Conservation (phyloP, 768 basidiomycete genomes). For the Lanmaoa rubissima region DNA sequence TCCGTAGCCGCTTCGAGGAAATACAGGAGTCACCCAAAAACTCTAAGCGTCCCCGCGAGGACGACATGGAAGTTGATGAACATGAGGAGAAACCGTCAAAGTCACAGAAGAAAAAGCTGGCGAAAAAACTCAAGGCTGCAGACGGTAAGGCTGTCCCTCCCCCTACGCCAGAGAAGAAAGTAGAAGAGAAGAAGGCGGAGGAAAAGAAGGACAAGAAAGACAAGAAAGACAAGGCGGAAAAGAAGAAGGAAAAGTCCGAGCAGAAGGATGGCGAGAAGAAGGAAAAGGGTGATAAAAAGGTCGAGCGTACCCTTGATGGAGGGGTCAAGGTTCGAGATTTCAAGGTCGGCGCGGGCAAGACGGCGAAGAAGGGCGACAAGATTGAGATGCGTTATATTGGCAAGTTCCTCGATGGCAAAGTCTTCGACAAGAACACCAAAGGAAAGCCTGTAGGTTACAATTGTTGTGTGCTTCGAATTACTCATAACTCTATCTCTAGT, state of each 20-base stretch:
- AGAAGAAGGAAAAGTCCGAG: constrained; percentile 36
- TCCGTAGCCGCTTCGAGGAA: constrained; percentile 67
- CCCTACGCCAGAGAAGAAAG: constrained; percentile 22
- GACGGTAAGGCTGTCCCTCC: constrained; percentile 43
- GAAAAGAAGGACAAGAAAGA: constrained; percentile 71
- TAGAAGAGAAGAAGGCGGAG: constrained; percentile 37
- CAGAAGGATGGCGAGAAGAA: constrained; percentile 31
- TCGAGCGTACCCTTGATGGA: constrained; percentile 47
- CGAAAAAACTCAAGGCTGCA: constrained; percentile 73
- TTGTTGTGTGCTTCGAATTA: constrained; percentile 7
- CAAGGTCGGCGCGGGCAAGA: constrained; percentile 79
- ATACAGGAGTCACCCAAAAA: constrained; percentile 42
- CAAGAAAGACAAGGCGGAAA: constrained; percentile 30
- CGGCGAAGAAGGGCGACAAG: constrained; percentile 81
- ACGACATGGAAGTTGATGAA: constrained; percentile 44
- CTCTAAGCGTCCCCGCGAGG: constrained; percentile 73
- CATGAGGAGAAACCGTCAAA: constrained; percentile 43
- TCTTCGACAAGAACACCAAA: constrained; percentile 79
- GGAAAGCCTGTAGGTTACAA: constrained; percentile 73
- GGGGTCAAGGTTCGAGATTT: constrained; percentile 78
- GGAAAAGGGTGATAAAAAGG: constrained; percentile 25
- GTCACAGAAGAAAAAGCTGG: constrained; percentile 56
- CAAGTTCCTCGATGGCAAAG: constrained; percentile 71
- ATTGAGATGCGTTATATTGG: constrained; percentile 92
- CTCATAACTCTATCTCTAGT: constrained; percentile 38